Percentiles rank a stretch among this genome's conserved stretches.
phyloP scores from a whole-genome alignment of 2,329 filamentous ascomycete species.

The Macrophomina tecta region DNA sequence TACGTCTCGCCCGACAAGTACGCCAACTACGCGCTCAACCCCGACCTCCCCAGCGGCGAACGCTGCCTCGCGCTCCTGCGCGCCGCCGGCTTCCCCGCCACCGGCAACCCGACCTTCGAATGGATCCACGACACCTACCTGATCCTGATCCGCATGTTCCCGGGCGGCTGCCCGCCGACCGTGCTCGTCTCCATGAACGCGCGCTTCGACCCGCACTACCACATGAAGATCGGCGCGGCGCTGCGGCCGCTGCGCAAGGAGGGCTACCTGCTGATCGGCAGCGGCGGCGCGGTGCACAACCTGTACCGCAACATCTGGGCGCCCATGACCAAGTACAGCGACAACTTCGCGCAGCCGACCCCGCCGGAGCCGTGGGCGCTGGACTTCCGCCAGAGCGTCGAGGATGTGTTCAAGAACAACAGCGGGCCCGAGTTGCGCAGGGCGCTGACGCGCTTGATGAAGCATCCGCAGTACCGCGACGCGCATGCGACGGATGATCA shows the following conservation, averaged over 20 bases:
- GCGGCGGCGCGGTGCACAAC: slow-evolving; percentile 72
- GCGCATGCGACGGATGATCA: slow-evolving; percentile 75
- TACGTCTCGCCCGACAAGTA: slow-evolving; percentile 72
- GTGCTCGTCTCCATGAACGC: slow-evolving; percentile 64
- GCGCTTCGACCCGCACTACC: slow-evolving; percentile 62
- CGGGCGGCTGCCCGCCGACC: slow-evolving; percentile 67
- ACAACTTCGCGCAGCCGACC: slow-evolving; percentile 66
- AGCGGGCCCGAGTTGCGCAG: slow-evolving; percentile 61
- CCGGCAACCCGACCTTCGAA: slow-evolving; percentile 63
- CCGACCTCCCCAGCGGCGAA: slow-evolving; percentile 62
- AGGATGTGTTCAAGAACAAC: slow-evolving; percentile 63
- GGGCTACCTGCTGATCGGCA: slow-evolving; percentile 63
- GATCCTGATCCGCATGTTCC: slow-evolving; percentile 74
- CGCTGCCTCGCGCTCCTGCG: slow-evolving; percentile 59
- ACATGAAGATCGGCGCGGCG: slow-evolving; percentile 63
- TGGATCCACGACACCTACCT: slow-evolving; percentile 78
- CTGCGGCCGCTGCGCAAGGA: slow-evolving; percentile 62
- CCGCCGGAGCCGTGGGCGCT: slow-evolving; percentile 66
- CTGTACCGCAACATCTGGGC: slow-evolving; percentile 71
- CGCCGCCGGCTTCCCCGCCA: slow-evolving; percentile 60
- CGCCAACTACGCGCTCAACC: slow-evolving; percentile 64
- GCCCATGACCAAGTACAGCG: slow-evolving; percentile 67
- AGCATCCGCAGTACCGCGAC: slow-evolving; percentile 69
- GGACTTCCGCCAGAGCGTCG: slow-evolving; percentile 69
- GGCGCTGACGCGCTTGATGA: slow-evolving; percentile 68